Percentiles rank a stretch among this genome's conserved stretches.
Conservation (phyloP, 768 basidiomycete species). For the Crepidotus variabilis region DNA sequence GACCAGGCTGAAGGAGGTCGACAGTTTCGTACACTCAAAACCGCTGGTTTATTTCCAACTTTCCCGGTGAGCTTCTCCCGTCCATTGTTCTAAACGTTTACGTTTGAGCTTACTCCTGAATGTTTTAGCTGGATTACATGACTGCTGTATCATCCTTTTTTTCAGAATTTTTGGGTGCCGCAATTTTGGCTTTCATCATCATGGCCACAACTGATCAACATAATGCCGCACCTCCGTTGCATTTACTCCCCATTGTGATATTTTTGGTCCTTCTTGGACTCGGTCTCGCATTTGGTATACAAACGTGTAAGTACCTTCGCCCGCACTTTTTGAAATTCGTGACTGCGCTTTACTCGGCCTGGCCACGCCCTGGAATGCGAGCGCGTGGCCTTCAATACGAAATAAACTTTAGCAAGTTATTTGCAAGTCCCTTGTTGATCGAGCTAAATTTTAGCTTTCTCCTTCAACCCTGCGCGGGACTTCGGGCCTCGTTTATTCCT, state of each 20-base stretch:
- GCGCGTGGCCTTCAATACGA: too few relatives aligned
- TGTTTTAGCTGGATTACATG: constrained; percentile 26
- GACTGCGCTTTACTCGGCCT: too few relatives aligned
- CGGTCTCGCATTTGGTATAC: constrained; percentile 53
- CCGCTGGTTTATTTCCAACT: constrained; percentile 56
- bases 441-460: constrained; percentile 35
- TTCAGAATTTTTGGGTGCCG: constrained; percentile 53
- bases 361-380: too few relatives aligned
- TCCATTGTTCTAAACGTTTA: background rate
- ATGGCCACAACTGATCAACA: constrained; percentile 50
- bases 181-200: constrained; percentile 52
- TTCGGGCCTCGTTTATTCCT: constrained; percentile 66
- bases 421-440: background rate
- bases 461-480: constrained; percentile 71
- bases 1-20: constrained; percentile 58
- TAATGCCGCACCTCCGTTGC: constrained; percentile 42
- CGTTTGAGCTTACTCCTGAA: background rate
- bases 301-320: constrained; percentile 39
- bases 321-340: background rate
- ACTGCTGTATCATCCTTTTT: constrained; percentile 38
- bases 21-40: constrained; percentile 47
- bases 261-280: constrained; percentile 59
- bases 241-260: constrained; percentile 50
- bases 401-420: too few relatives aligned
- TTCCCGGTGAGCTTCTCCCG: constrained; percentile 49